Conservation (phyloP, 768 basidiomycete species). For the Macrocybe gigantea region DNA sequence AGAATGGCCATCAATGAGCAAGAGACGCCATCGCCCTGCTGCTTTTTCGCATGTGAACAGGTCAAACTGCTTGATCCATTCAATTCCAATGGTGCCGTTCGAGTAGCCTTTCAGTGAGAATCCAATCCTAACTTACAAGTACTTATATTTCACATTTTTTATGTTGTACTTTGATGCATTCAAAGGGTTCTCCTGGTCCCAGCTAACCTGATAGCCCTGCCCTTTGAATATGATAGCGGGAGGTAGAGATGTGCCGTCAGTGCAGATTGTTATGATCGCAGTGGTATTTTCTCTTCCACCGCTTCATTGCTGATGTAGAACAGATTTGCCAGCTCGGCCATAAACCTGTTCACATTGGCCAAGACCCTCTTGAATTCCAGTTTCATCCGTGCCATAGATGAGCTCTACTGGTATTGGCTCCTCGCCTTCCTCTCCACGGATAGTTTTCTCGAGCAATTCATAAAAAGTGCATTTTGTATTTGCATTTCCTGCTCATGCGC, state of each 20-base stretch:
- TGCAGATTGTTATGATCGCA: slow-evolving; percentile 29
- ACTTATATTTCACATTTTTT: slow-evolving; percentile 3
- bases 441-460: slow-evolving; percentile 20
- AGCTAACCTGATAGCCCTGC: slow-evolving; percentile 24
- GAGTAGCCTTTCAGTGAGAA: slow-evolving; percentile 31
- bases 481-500: slow-evolving; percentile 30
- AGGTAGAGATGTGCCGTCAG: slow-evolving; percentile 27
- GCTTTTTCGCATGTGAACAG: slow-evolving; percentile 29
- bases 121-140: slow-evolving; percentile 17
- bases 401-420: slow-evolving; percentile 17
- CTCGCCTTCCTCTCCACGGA: slow-evolving; percentile 11
- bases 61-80: slow-evolving; percentile 36
- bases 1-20: slow-evolving; percentile 41
- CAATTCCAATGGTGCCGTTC: slow-evolving; percentile 27
- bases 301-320: slow-evolving; percentile 23
- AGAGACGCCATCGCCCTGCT: slow-evolving; percentile 23
- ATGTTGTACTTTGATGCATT: slow-evolving; percentile 21
- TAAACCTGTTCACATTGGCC: slow-evolving; percentile 21
- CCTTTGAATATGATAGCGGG: slow-evolving; percentile 40
- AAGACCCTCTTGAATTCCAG: slow-evolving; percentile 20
- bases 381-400: slow-evolving; percentile 29
- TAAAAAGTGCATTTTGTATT: slow-evolving; percentile 26
- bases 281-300: slow-evolving; percentile 28
- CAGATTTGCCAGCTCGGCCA: slow-evolving; percentile 13
- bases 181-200: slow-evolving; percentile 33